These are phyloP conservation scores for Panicum virgatum DNA, from an alignment of 202 grass and related monocot species.

Conservation along the genomic window DNA sequence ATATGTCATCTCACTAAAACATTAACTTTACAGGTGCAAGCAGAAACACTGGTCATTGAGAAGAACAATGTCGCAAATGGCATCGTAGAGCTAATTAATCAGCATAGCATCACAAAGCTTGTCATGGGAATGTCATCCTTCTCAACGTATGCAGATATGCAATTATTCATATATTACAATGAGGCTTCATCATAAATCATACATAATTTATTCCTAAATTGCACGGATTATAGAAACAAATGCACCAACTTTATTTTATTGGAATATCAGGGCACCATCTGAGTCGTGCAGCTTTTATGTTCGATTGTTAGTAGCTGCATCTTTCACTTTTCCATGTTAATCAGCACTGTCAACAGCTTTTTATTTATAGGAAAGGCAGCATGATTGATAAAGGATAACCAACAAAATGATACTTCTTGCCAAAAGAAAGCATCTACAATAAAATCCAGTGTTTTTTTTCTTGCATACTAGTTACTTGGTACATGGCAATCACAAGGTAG, in stretches of 20 bases:
- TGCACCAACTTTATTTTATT: slow-evolving; percentile 6
- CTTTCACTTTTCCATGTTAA: background rate
- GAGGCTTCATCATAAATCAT: background rate
- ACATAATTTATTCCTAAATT: slow-evolving; percentile 3
- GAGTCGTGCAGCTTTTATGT: background rate
- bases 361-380: background rate
- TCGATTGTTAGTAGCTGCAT: background rate
- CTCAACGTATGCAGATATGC: slow-evolving; percentile 46
- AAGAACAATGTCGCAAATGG: slow-evolving; percentile 63
- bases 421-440: background rate
- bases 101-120: slow-evolving; percentile 55
- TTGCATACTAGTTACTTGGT: background rate
- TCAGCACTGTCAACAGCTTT: background rate
- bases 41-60: slow-evolving; percentile 60
- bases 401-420: background rate
- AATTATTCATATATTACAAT: background rate
- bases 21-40: slow-evolving; percentile 46
- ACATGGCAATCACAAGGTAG: background rate
- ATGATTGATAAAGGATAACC: background rate
- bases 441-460: slow-evolving; percentile 7
- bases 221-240: background rate
- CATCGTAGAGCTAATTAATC: slow-evolving; percentile 58
- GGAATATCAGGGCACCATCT: background rate
- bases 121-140: slow-evolving; percentile 59
- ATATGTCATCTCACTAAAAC: background rate